Evolutionary conservation across 371 early-diverging fungal genomes (phyloP), one percentile per base, ranked within the genome.

Genomic region (Basidiobolus meristosporus): DNA sequence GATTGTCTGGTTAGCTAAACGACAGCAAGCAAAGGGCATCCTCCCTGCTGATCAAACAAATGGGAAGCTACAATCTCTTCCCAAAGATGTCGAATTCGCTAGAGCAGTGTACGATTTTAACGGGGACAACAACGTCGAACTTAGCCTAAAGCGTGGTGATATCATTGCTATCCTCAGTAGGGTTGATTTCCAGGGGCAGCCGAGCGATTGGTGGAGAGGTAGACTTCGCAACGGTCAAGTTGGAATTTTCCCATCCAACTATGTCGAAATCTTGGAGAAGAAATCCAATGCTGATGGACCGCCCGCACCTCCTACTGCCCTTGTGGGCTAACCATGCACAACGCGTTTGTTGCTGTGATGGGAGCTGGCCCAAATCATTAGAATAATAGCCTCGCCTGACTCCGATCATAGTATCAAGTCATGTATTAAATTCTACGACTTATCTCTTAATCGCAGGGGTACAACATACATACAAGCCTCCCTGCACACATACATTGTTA

Each of bases 151-250:
- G 38, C 68, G 71, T 43, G 95, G 92, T 9, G 91, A 91, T 26
- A 61, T 83, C 17, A 66, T 96, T 18, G 87, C 89, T 1, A 71
- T 96, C 44, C 49, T 77, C 46, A 72, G 65, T 40, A 78, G 73
- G 50, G 61, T 62, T 1, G 89, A 89, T 51, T 74, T 83, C 16
- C 70, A 68, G 40, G 82, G 81, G 1, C 68, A 70, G n/a, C 73
- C 77, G 19, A 73, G 73, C 40, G 39, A 45, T 1, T 93, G 95
- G 95, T 96, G 97, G 97, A 63, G 80, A 35, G 93, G 95, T 14
- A 54, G 82, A 39, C 55, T 76, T 11, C 68, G 84, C 31, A 64
- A 68, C 38, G 95, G 97, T 0, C 60, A 62, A 11, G 70, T 84
- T 47, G 97, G 95, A 2, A 59, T 82, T 35, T 91, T 96, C 62